Base-by-base conservation (phyloP, 2,329 filamentous ascomycete species). In the Penicillium sp. region DNA sequence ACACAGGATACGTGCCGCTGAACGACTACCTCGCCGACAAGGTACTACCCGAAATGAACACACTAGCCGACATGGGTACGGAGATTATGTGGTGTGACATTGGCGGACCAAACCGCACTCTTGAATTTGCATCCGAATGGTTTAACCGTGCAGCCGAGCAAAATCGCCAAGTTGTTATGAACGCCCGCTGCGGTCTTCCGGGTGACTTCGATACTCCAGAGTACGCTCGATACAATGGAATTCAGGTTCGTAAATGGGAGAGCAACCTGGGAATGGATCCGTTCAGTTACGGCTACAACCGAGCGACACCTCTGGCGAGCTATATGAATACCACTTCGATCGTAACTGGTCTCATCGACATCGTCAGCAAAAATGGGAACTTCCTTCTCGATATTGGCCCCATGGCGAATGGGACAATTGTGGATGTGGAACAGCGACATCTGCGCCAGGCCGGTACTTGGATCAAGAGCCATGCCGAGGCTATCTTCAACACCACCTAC, bases 131-230 rank as follows among this genome's bases (percentile, higher is more conserved):
- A 6, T 62, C 70, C 0, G 45, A 52, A 4, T 77, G 70, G 66
- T 77, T 71, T 63, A 77, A 77, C 52, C 47, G 47, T n/a, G 67
- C 65, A 4, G 67, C 66, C 0, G 15, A 51, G 3, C 32, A 73
- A 18, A 70, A 72, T 38, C 70, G 75, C 0, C 75, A 81, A 57
- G 79, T 82, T 1, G 65, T 75, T 1, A 77, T 82, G 58, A 81
- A 84, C 65, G 73, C 73, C 40, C 76, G 81, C 6, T 84, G 81
- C 61, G 81, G 81, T 3, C 64, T 80, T 0, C 69, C 76, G 0
- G 73, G 74, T 10, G 80, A 83, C 66, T 83, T 82, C 56, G 80
- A 83, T 60, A 83, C 80, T 1, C 81, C 81, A 0, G 81, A 83
- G 61, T 84, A 83, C 59, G 67, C 70, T 25, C 72, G 70, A 6